Percentiles rank a stretch among this genome's conserved stretches.
These are phyloP conservation scores for Eucalyptus pauciflora DNA, from an alignment of 345 rosid species.

Conservation along the genomic window DNA sequence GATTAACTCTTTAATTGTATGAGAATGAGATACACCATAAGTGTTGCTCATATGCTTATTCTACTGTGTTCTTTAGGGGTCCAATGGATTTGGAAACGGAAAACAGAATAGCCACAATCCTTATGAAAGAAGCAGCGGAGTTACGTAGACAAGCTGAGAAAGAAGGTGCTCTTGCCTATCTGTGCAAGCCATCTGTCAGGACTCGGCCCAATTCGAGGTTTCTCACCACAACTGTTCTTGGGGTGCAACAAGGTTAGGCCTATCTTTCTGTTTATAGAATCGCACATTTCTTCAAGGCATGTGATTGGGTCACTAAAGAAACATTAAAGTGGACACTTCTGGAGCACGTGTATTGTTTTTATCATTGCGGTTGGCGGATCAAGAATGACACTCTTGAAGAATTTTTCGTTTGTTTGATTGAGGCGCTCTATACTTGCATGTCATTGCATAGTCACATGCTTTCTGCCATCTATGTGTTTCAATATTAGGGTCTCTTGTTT, in stretches of 20 bases:
- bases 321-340: background rate
- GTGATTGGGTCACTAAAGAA: background rate
- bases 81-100: constrained; percentile 88
- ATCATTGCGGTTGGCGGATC: background rate
- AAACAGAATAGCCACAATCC: constrained; percentile 77
- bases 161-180: constrained; percentile 76
- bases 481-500: background rate
- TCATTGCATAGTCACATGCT: background rate
- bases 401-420: background rate
- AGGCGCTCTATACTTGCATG: background rate
- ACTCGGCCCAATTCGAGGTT: constrained; percentile 78
- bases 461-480: background rate
- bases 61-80: background rate
- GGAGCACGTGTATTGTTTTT: background rate
- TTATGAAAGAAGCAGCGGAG: constrained; percentile 91
- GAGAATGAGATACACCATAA: background rate
- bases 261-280: background rate
- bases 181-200: constrained; percentile 47
- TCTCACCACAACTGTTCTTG: constrained; percentile 85
- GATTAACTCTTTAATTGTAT: background rate
- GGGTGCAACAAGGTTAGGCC: constrained; percentile 73
- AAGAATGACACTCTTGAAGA: background rate
- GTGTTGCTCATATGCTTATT: background rate
- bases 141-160: constrained; percentile 63
- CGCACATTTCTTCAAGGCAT: background rate